Evolutionary conservation across 1,284 basidiomycete species (phyloP).

Genomic region (Fomitopsis betulina): DNA sequence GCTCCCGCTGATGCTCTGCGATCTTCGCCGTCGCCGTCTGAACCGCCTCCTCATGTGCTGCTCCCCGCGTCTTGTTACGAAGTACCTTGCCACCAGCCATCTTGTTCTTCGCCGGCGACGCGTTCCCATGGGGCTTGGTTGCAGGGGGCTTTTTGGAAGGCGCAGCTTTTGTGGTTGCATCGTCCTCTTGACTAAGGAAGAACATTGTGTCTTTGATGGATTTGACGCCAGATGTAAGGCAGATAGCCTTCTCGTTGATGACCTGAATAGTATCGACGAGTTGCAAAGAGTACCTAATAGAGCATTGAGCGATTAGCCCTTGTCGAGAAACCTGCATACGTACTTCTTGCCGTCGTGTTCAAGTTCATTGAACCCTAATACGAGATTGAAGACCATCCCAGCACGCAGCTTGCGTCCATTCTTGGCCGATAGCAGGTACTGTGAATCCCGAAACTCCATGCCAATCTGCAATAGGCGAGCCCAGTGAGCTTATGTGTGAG

Average conservation of each 20-base stretch:
- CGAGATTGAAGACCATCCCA: conserved; percentile 85
- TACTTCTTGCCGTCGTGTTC: conserved; percentile 78
- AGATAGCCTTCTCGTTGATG: conserved; percentile 60
- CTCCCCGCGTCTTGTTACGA: conserved; percentile 79
- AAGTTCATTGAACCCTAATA: conserved; percentile 83
- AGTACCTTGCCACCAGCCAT: conserved; percentile 80
- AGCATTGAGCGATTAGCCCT: background rate
- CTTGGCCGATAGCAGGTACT: conserved; percentile 81
- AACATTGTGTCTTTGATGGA: conserved; percentile 85
- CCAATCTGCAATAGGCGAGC: conserved; percentile 58
- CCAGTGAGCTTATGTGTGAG: background rate
- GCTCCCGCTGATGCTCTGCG: conserved; percentile 83
- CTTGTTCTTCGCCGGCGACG: conserved; percentile 63
- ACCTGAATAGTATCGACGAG: conserved; percentile 88
- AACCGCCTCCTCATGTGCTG: conserved; percentile 73
- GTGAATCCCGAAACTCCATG: conserved; percentile 90
- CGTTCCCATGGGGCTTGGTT: conserved; percentile 49
- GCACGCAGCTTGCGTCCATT: conserved; percentile 68
- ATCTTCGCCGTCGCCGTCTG: conserved; percentile 70
- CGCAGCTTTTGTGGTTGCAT: conserved; percentile 47
- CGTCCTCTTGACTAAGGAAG: conserved; percentile 63
- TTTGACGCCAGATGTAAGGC: conserved; percentile 84
- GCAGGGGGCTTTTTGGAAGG: conserved; percentile 53
- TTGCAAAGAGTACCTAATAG: conserved; percentile 80
- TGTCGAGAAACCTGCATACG: conserved; percentile 16